Conservation (phyloP, 768 basidiomycete species). For the Podaxis rugospora region DNA sequence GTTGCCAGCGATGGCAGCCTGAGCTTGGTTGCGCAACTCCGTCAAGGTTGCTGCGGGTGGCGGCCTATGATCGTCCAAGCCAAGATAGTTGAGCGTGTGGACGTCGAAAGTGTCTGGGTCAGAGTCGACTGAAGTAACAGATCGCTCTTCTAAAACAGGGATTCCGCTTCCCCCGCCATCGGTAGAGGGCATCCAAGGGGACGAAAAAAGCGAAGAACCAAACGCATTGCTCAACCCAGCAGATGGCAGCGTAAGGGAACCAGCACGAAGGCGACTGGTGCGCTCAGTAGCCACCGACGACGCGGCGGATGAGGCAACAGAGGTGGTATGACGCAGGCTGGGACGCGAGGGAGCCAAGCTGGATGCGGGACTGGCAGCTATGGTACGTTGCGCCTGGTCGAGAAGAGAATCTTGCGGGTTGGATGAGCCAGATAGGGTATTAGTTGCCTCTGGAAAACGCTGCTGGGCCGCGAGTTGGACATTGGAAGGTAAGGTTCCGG, state of each 20-base stretch:
- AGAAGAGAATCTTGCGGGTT: conserved; percentile 29
- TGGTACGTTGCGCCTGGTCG: conserved; percentile 48
- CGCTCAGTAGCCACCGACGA: conserved; percentile 53
- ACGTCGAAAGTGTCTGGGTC: conserved; percentile 86
- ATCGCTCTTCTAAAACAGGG: conserved; percentile 75
- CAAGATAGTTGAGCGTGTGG: conserved; percentile 94
- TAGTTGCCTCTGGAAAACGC: conserved; percentile 67
- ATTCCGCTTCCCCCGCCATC: conserved; percentile 51
- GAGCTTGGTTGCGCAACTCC: conserved; percentile 85
- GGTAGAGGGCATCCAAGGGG: conserved; percentile 76
- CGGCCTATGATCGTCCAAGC: conserved; percentile 80
- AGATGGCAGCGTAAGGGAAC: conserved; percentile 84
- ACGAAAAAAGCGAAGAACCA: conserved; percentile 85
- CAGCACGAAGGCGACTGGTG: conserved; percentile 85
- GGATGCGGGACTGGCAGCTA: conserved; percentile 40
- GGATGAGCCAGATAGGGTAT: conserved; percentile 35
- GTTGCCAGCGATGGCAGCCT: conserved; percentile 84
- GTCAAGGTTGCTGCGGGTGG: conserved; percentile 87
- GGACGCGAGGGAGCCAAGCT: conserved; percentile 49
- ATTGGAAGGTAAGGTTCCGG: conserved; percentile 96
- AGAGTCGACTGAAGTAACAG: conserved; percentile 74
- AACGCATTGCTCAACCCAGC: conserved; percentile 79
- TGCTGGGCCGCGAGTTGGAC: conserved; percentile 79
- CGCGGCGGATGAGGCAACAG: conserved; percentile 55
- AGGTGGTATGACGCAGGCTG: conserved; percentile 68